Evolutionary conservation across 768 basidiomycete species (phyloP), one percentile per base, ranked within the genome.

Genomic region (Mycena chlorophos): DNA sequence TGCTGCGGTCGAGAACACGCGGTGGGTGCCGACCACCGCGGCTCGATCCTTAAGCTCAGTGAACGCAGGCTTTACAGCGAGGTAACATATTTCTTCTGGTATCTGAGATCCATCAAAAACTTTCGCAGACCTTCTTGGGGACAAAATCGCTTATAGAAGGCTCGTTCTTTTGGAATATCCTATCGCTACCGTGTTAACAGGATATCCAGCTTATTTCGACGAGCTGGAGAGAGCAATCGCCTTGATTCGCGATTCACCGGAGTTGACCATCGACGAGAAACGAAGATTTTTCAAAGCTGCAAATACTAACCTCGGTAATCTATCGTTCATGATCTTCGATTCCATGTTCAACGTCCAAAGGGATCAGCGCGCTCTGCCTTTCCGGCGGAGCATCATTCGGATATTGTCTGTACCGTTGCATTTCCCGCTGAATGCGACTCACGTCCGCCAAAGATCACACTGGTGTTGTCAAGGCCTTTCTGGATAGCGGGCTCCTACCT

Each of bases 361-460:
- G 79, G 22, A 85, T 89, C 3, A 89, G 91, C 37, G 96, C 97
- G 0, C 74, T 99, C 4, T 98, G 96, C 70, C 79, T 99, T 12
- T 94, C 91, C n/a, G 97, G 97, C 16, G 96, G 97, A 5, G 97
- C 91, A 6, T 87, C 88, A 1, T 96, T 98, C 67, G 94, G 94
- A 8, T 97, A 96, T 68, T 98, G 93, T 88, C 71, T 66, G 84
- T 63, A n/a, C 27, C 13, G n/a, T 38, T 25, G 28, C 27, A 51
- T 8, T 37, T 31, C 14, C 22, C 30, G 22, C 22, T 26, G 8
- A 39, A 51, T 43, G 20, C 51, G 37, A 40, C 30, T 47, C 63
- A 50, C 20, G 22, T 5, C 20, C 45, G 55, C 3, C 13, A 12
- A 64, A 93, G 88, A 94, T 68, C 91, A 94, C 66, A 83, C 89